Base-by-base conservation (phyloP, 345 rosid genomes). In the Citrus inodora region DNA sequence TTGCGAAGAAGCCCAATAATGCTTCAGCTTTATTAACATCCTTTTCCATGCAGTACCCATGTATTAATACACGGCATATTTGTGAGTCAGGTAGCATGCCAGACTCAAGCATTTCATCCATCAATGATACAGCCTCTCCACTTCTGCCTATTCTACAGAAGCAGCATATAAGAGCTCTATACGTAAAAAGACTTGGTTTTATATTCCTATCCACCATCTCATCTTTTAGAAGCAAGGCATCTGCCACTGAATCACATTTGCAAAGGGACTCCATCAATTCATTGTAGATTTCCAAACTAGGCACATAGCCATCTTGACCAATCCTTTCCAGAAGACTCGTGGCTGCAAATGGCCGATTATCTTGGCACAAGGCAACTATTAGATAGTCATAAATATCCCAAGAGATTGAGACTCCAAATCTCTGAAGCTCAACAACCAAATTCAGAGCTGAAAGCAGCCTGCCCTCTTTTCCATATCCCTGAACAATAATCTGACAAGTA, bases 261-360 rank as follows among this genome's bases (percentile, higher is more conserved):
- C 92, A 89, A 35, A 94, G 80, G 28, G 97, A 87, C 59, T 87
- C 85, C 2, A 94, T 87, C 79, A 94, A 81, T 76, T 82, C 83
- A 60, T 79, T 73, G 67, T 82, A 94, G 35, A 73, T 85, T 76
- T 83, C 85, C 70, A 72, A 70, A 65, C 53, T 83, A 46, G 90
- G 93, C 53, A 61, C 70, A 68, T 86, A 84, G 77, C 89, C 93
- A 59, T 84, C 84, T 60, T 64, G 74, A 25, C 27, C 71, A 77
- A 88, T 85, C 84, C 90, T 81, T 25, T 78, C 88, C 25, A 91
- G 75, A 42, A 89, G 88, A 85, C 77, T 90, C 84, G 87, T 93
- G n/a, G 97, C 98, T 24, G 99, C 98, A 86, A 95, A 90, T 2
- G 95, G 97, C 33, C 86, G 90, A 76, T 88, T 87, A 79, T 90